Conservation (phyloP, 345 rosid species). For the Punica granatum region DNA sequence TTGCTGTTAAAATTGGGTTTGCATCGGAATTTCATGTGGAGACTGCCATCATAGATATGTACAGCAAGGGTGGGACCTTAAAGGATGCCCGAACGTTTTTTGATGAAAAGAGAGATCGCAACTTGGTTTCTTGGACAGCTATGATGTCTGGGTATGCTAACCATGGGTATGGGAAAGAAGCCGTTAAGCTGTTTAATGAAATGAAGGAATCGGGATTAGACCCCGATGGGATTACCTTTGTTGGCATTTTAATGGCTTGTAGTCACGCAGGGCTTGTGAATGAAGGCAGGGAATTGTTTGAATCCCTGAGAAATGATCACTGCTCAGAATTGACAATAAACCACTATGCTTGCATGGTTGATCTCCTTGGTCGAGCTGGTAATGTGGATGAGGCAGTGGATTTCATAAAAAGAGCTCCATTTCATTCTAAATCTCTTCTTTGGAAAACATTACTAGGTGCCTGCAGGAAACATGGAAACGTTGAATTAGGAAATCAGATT, state of each 20-base stretch:
- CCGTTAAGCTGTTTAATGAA: constrained; percentile 1
- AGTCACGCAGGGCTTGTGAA: constrained; percentile 17
- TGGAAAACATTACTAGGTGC: constrained; percentile 11
- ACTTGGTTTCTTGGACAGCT: neutral
- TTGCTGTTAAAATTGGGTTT: constrained; percentile 6
- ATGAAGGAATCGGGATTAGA: constrained; percentile 2
- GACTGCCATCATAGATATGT: neutral
- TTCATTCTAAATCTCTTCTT: neutral
- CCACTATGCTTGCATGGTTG: constrained; percentile 15
- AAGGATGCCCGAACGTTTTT: constrained; percentile 2
- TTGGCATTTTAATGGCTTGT: constrained; percentile 11
- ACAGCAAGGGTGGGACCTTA: constrained; percentile 7
- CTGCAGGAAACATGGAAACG: constrained; percentile 14
- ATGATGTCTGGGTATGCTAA: constrained; percentile 2
- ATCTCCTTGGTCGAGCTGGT: constrained; percentile 14
- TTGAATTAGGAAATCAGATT: constrained; percentile 6
- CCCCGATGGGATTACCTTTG: constrained; percentile 12
- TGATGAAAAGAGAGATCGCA: neutral
- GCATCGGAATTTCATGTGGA: neutral
- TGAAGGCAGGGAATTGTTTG: constrained; percentile 11
- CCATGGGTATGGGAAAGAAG: neutral
- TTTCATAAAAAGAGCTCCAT: constrained; percentile 6
- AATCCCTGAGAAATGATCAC: constrained; percentile 6
- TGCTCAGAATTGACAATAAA: constrained; percentile 1
- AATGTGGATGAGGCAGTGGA: constrained; percentile 10